A percentile compares a stretch with the other conserved stretches of the same genome.
phyloP scores from a whole-genome alignment of 768 basidiomycete genomes.

The Infundibulicybe gibba region DNA sequence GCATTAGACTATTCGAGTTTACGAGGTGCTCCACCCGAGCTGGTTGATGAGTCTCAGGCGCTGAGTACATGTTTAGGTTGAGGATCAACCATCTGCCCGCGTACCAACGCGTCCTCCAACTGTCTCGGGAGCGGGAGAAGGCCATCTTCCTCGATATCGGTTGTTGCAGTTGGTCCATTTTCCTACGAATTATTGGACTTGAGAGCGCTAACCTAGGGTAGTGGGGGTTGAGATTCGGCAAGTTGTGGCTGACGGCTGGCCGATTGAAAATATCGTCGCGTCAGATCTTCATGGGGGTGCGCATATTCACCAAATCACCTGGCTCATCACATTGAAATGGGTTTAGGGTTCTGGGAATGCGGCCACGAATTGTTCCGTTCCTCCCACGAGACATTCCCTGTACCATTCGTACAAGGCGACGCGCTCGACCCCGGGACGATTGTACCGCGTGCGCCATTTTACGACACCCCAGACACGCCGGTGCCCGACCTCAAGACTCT shows the following conservation, averaged over 20 bases:
- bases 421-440: not conserved
- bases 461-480: not conserved
- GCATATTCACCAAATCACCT: too few species aligned
- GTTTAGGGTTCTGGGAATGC: not conserved
- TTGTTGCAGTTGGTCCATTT: constrained; percentile 40
- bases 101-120: constrained; percentile 24
- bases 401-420: not conserved
- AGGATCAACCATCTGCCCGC: constrained; percentile 30
- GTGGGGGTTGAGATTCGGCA: constrained; percentile 40
- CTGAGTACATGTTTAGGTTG: constrained; percentile 15
- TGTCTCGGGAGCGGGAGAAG: constrained; percentile 17
- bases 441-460: not conserved
- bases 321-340: not conserved
- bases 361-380: not conserved
- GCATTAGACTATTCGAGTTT: constrained; percentile 18
- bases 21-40: too few species aligned
- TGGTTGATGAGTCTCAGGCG: too few species aligned
- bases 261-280: constrained; percentile 28
- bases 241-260: constrained; percentile 35
- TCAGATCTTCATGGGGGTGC: constrained; percentile 31
- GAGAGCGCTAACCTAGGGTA: constrained; percentile 8
- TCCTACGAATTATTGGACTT: too few species aligned
- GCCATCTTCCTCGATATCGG: constrained; percentile 38
- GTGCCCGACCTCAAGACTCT: constrained; percentile 9
- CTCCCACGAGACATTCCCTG: not conserved